These are phyloP conservation scores for Clonostachys rosea DNA, from an alignment of 2,329 filamentous ascomycete species.

Conservation along the genomic window DNA sequence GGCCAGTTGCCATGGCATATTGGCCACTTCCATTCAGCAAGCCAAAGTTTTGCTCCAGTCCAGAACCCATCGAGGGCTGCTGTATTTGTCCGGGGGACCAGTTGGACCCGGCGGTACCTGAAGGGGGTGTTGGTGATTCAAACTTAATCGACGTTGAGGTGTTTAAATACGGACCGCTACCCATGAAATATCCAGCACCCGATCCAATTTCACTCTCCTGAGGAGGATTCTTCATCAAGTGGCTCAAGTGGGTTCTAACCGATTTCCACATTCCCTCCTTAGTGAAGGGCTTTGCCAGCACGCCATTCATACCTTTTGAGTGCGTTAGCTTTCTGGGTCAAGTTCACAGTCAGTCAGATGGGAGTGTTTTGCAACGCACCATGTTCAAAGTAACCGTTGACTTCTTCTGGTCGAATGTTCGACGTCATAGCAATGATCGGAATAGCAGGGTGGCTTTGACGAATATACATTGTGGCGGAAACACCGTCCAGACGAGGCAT, in stretches of 20 bases:
- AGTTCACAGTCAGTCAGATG: neutral
- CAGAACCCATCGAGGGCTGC: conserved; percentile 34
- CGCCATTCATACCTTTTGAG: conserved; percentile 90
- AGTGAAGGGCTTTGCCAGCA: conserved; percentile 95
- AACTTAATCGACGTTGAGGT: conserved; percentile 38
- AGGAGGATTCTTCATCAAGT: conserved; percentile 67
- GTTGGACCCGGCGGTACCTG: conserved; percentile 39
- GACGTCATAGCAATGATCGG: conserved; percentile 99
- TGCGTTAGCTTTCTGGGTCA: conserved; percentile 3
- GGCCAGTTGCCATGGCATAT: conserved; percentile 25
- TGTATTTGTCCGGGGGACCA: conserved; percentile 47
- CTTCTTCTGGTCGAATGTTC: conserved; percentile 94
- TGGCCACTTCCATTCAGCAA: conserved; percentile 34
- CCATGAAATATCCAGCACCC: conserved; percentile 22
- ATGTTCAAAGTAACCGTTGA: conserved; percentile 94
- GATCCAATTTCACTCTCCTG: conserved; percentile 31
- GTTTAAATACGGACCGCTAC: conserved; percentile 25
- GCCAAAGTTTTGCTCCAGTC: conserved; percentile 40
- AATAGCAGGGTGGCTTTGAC: conserved; percentile 74
- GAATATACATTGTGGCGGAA: conserved; percentile 88
- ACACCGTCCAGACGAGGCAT: conserved; percentile 97
- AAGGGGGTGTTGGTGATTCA: conserved; percentile 51
- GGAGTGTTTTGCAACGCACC: conserved; percentile 50
- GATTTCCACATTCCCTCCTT: conserved; percentile 79
- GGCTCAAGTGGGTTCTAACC: conserved; percentile 83